Percentiles rank a stretch among this genome's conserved stretches.
These are phyloP conservation scores for Phytophthora hibernalis DNA, from an alignment of 352 stramenopile species.

Conservation along the genomic window DNA sequence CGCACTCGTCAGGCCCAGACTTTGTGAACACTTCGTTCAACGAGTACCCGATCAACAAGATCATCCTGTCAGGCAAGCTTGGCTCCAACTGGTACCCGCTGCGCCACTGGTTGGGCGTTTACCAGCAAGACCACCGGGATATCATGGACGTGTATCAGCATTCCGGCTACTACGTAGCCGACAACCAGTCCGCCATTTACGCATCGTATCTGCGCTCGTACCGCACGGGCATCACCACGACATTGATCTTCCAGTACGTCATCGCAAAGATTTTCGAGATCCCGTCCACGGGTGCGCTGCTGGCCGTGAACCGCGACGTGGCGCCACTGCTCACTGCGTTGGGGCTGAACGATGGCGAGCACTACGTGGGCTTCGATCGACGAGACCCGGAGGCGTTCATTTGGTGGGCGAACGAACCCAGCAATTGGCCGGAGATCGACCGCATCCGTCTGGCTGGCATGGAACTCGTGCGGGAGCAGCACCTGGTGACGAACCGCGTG, in stretches of 20 bases:
- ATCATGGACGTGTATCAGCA: constrained; percentile 77
- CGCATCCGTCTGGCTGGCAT: constrained; percentile 65
- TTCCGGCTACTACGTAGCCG: constrained; percentile 52
- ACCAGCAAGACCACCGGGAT: constrained; percentile 49
- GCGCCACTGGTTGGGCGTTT: constrained; percentile 69
- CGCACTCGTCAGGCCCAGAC: constrained; percentile 67
- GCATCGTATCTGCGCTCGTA: constrained; percentile 79
- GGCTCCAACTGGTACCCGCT: constrained; percentile 70
- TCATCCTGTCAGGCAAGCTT: constrained; percentile 66
- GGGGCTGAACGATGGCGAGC: constrained; percentile 60
- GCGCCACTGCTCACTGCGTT: constrained; percentile 57
- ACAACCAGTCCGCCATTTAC: constrained; percentile 73
- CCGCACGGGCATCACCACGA: constrained; percentile 75
- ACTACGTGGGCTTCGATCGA: constrained; percentile 74
- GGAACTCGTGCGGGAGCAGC: constrained; percentile 58
- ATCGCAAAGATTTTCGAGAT: constrained; percentile 88
- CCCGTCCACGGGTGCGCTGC: constrained; percentile 65
- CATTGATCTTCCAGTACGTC: constrained; percentile 79
- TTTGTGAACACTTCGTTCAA: constrained; percentile 74
- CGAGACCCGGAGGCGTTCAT: constrained; percentile 54
- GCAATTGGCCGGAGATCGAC: constrained; percentile 64
- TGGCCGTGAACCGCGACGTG: constrained; percentile 75
- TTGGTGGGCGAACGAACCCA: constrained; percentile 56
- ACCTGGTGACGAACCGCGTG: constrained; percentile 69
- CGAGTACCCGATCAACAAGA: constrained; percentile 75